A percentile compares a stretch with the other conserved stretches of the same genome.
Conservation (phyloP, 257 asterid species). For the Nicotiana obtusifolia region DNA sequence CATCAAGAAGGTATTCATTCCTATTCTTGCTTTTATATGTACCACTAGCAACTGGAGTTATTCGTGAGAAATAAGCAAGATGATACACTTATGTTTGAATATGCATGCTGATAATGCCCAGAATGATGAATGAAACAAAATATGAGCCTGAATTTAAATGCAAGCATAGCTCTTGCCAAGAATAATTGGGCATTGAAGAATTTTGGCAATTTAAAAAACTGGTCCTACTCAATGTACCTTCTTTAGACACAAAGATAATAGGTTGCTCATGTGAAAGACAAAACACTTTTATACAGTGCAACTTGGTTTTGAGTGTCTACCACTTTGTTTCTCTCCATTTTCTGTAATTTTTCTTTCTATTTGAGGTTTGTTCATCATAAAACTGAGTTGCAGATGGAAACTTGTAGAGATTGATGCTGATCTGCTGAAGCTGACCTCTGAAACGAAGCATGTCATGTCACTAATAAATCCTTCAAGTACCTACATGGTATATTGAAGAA, state of each 20-base stretch:
- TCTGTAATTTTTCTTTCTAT: not conserved
- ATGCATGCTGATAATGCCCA: not conserved
- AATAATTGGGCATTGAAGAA: not conserved
- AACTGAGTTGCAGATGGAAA: slow-evolving; percentile 73
- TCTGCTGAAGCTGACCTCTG: slow-evolving; percentile 53
- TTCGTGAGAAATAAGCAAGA: not conserved
- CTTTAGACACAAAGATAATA: not conserved
- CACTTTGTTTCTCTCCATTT: not conserved
- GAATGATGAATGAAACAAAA: not conserved
- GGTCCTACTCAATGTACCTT: not conserved
- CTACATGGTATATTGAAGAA: slow-evolving; percentile 59
- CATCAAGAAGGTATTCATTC: slow-evolving; percentile 56
- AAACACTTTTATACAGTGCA: not conserved
- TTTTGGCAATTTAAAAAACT: not conserved
- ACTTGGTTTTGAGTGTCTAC: not conserved
- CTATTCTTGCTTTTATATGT: slow-evolving; percentile 2
- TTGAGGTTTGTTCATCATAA: not conserved
- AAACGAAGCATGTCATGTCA: slow-evolving; percentile 74
- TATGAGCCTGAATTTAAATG: not conserved
- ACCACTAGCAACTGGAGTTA: not conserved
- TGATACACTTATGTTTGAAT: slow-evolving; percentile 6
- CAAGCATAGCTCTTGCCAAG: not conserved
- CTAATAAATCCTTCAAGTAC: slow-evolving; percentile 89
- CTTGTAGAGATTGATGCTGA: slow-evolving; percentile 91
- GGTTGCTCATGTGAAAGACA: not conserved